Conservation (phyloP, 768 basidiomycete genomes). For the Auriscalpium vulgare region DNA sequence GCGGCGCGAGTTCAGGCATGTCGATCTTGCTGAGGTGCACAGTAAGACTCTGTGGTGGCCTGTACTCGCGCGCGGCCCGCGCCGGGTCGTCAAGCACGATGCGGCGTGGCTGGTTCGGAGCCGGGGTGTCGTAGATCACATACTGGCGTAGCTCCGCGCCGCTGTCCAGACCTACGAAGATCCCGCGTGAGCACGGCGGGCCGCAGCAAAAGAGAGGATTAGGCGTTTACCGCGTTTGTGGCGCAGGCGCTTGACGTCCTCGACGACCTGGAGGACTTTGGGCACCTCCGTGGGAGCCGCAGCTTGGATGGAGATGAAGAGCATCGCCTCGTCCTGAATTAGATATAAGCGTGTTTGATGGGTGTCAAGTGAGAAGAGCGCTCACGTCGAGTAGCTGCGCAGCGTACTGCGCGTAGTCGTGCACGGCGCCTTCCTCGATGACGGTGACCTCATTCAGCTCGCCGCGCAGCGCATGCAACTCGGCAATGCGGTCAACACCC, state of each 20-base stretch:
- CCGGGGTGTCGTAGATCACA: conserved; percentile 55
- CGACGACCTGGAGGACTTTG: conserved; percentile 74
- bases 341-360: background rate
- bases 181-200: background rate
- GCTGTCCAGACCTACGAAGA: background rate
- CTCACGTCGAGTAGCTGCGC: conserved; percentile 52
- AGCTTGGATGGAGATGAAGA: conserved; percentile 70
- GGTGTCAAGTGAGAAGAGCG: background rate
- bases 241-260: conserved; percentile 69
- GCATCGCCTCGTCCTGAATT: conserved; percentile 65
- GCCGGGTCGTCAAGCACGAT: conserved; percentile 54
- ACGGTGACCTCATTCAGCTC: conserved; percentile 73
- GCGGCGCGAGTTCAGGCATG: conserved; percentile 76
- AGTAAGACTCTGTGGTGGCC: conserved; percentile 57
- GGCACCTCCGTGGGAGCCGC: conserved; percentile 55
- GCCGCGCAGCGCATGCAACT: conserved; percentile 57
- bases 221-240: conserved; percentile 56
- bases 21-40: conserved; percentile 81
- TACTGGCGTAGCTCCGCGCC: conserved; percentile 68
- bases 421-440: conserved; percentile 51
- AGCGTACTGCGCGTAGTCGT: conserved; percentile 68
- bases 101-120: conserved; percentile 33
- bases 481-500: conserved; percentile 62
- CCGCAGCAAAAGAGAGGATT: background rate
- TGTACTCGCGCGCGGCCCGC: conserved; percentile 36